These are phyloP conservation scores for Kazachstania bromeliacearum DNA, from an alignment of 805 yeast genomes.

Conservation along the genomic window DNA sequence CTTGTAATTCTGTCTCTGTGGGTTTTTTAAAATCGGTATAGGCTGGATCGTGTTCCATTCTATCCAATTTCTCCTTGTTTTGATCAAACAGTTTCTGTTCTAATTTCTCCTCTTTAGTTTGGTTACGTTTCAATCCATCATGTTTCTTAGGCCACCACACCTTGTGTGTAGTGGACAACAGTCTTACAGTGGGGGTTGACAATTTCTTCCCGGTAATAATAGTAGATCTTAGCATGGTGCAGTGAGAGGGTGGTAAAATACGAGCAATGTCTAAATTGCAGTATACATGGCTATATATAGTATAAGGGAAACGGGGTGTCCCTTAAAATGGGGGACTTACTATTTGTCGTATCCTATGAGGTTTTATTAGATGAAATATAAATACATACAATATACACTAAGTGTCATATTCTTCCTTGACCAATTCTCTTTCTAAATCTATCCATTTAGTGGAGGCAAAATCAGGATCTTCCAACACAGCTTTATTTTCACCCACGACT, in stretches of 20 bases:
- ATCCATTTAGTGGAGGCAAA: conserved; percentile 27
- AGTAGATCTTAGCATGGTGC: too few relatives aligned
- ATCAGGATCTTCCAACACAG: conserved; percentile 23
- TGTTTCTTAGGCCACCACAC: not conserved
- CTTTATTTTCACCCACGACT: conserved; percentile 47
- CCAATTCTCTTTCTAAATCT: conserved; percentile 30
- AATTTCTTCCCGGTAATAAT: too few relatives aligned
- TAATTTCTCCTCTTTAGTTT: conserved; percentile 13
- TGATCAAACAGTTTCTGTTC: conserved; percentile 22
- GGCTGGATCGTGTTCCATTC: conserved; percentile 18
- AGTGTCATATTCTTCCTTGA: conserved; percentile 29
- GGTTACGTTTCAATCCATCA: conserved; percentile 12
- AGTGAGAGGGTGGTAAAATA: too few relatives aligned
- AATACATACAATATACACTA: too few relatives aligned
- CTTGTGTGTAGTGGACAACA: not conserved
- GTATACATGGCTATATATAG: too few relatives aligned
- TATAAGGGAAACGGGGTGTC: too few relatives aligned
- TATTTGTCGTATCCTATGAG: too few relatives aligned
- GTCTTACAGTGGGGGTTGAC: not conserved
- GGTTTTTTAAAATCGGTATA: conserved; percentile 13
- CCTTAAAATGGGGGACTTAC: too few relatives aligned
- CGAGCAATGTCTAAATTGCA: too few relatives aligned
- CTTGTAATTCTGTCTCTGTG: conserved; percentile 17
- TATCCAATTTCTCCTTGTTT: conserved; percentile 22
- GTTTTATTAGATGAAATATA: too few relatives aligned